Base-by-base conservation (phyloP, 2,329 filamentous ascomycete species). In the Phoma sp. region DNA sequence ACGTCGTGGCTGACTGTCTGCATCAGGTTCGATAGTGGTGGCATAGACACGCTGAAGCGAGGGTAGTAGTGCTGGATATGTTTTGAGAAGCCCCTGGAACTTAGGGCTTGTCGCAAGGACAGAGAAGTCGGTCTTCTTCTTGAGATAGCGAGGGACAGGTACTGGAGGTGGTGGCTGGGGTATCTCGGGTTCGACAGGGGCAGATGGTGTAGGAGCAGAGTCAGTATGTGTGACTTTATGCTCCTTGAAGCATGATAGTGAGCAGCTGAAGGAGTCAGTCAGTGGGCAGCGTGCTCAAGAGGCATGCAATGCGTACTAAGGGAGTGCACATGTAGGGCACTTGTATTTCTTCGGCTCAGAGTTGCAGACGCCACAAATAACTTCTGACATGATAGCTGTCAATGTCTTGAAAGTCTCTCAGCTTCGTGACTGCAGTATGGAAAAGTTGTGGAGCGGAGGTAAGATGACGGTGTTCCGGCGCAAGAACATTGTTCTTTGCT, bases 321-420 rank as follows among this genome's bases (percentile, higher is more conserved):
- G 77, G 29, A 79, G 58, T 55, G 74, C 67, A 62, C 80, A 81
- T 19, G 74, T 73, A n/a, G 78, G 77, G 61, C 80, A 82, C 70
- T 79, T 81, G 74, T 82, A 82, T 65, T 81, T 82, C 43, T 77
- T 78, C n/a, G 75, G 73, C 41, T 71, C 65, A 21, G 67, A 65
- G 36, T 74, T 64, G 67, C 80, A 82, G n/a, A 82, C 71, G 38
- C 74, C 75, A 55, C 80, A 82, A 12, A 70, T 57, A 7, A 36
- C 4, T 7, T 70, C 67, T 15, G 68, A 53, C 77, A 79, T 76
- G 6, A 39, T 62, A 24, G 12, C 15, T 19, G 2, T 19, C 2
- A 27, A 1, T 9, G 9, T 10, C 5, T 44, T 7, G 8, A 2
- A 6, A n/a, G 6, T 2, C 19, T 37, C 12, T 38, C 36, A 2